Evolutionary conservation across 805 yeast species (phyloP), one percentile per base, ranked within the genome.

Genomic region (Monosporozyma siamensis): DNA sequence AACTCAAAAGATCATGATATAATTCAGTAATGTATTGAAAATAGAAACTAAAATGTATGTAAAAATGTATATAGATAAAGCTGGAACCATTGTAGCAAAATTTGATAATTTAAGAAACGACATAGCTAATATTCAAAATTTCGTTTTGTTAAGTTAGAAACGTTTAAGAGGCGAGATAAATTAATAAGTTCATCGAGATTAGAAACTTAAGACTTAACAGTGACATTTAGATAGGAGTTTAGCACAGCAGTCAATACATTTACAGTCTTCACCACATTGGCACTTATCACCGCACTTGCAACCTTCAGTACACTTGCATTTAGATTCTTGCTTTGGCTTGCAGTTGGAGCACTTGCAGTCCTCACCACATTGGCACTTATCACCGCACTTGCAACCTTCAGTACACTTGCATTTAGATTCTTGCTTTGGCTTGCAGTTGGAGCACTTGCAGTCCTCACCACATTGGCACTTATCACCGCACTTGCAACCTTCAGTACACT

Each of bases 401-500:
- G 4, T 4, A 15, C 30, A 23, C 14, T 27, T 12, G 15, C 39
- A 24, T 15, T 12, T 7, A 12, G 18, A 3, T 15, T 29, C 18
- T 15, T 26, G 25, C 8, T 22, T 12, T 6, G n/a, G 2, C 18
- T 23, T 18, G 11, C 17, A 21, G 26, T 30, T 18, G 6, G 15
- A 24, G 7, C 20, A 32, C 21, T 31, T 35, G 11, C 38, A 21
- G 23, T 4, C 18, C 14, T 34, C 7, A 14, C 8, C 12, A 11
- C 37, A 34, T 9, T 18, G 1, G 5, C 26, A 21, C 1, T 12
- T 22, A 6, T 25, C 22, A 4, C 11, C 24, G n/a, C 40, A 38
- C 10, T 38, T 27, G 26, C 34, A 38, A 18, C 18, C 34, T 3
- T 21, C 26, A 20, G 10, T 15, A n/a, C 43, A 40, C 12, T 40